phyloP scores from a whole-genome alignment of 805 yeast genomes.

The Jamesozyma spencerorum region DNA sequence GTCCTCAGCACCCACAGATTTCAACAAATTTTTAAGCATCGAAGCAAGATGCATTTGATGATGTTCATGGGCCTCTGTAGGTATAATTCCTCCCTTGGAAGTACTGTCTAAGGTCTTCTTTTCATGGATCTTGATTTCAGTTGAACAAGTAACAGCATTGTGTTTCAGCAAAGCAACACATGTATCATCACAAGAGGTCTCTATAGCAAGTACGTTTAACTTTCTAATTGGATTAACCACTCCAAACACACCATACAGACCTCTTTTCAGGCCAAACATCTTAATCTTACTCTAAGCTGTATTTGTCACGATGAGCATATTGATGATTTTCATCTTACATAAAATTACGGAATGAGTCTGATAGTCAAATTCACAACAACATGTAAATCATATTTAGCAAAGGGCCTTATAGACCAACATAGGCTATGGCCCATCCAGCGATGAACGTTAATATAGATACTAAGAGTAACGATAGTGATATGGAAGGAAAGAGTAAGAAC shows the following conservation, averaged over 20 bases:
- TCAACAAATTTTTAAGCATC: slow-evolving; percentile 40
- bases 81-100: slow-evolving; percentile 74
- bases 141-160: slow-evolving; percentile 8
- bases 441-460: not conserved
- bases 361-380: no score
- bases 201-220: slow-evolving; percentile 65
- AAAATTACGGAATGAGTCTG: no score
- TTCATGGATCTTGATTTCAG: slow-evolving; percentile 40
- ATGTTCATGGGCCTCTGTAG: slow-evolving; percentile 72
- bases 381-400: no score
- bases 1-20: slow-evolving; percentile 5
- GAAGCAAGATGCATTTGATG: slow-evolving; percentile 54
- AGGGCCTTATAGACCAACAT: no score
- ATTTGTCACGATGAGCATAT: no score
- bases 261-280: no score
- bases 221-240: not conserved
- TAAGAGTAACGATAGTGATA: not conserved
- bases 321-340: no score
- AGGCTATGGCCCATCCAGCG: no score
- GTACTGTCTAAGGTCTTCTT: slow-evolving; percentile 61
- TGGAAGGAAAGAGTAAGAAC: not conserved
- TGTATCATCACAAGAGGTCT: slow-evolving; percentile 91
- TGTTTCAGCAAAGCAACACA: slow-evolving; percentile 74
- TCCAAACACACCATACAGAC: no score
- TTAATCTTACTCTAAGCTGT: no score